Percentiles rank a stretch among this genome's conserved stretches.
These are phyloP conservation scores for Cadophora malorum DNA, from an alignment of 2,329 filamentous ascomycete genomes.

Conservation along the genomic window DNA sequence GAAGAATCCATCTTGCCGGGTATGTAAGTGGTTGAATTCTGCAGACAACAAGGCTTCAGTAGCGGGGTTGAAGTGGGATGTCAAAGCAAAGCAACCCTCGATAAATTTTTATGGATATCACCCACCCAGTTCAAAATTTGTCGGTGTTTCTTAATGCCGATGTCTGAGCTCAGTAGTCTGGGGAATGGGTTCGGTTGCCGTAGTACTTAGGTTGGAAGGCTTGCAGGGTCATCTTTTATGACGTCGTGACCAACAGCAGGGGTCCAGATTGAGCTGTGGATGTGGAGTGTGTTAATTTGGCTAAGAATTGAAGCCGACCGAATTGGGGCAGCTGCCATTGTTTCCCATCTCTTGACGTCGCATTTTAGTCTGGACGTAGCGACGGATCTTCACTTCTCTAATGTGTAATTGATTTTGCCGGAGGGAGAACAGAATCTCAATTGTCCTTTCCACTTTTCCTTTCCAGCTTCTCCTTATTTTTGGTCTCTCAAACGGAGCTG, in stretches of 20 bases:
- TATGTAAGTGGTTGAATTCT: conserved; percentile 27
- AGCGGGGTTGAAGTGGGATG: conserved; percentile 25
- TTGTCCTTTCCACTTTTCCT: background rate
- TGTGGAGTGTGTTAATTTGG: conserved; percentile 4
- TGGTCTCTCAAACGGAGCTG: background rate
- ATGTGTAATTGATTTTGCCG: conserved; percentile 22
- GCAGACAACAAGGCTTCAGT: background rate
- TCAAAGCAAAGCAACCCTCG: background rate
- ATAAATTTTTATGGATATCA: conserved; percentile 29
- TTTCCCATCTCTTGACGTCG: background rate
- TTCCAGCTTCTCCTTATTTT: background rate
- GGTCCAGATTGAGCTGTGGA: background rate
- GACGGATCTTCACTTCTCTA: conserved; percentile 11
- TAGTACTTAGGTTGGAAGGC: background rate
- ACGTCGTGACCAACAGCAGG: conserved; percentile 7
- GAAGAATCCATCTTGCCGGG: conserved; percentile 32
- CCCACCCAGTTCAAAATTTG: background rate
- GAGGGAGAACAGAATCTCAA: background rate
- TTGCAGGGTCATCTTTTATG: background rate
- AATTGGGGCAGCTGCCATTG: background rate
- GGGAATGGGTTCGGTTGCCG: conserved; percentile 1
- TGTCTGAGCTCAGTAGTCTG: background rate
- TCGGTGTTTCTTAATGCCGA: conserved; percentile 20
- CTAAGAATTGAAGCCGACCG: conserved; percentile 8
- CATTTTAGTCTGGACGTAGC: background rate